These are phyloP conservation scores for Cucumis sativus DNA, from an alignment of 306 rosid species.

Conservation along the genomic window DNA sequence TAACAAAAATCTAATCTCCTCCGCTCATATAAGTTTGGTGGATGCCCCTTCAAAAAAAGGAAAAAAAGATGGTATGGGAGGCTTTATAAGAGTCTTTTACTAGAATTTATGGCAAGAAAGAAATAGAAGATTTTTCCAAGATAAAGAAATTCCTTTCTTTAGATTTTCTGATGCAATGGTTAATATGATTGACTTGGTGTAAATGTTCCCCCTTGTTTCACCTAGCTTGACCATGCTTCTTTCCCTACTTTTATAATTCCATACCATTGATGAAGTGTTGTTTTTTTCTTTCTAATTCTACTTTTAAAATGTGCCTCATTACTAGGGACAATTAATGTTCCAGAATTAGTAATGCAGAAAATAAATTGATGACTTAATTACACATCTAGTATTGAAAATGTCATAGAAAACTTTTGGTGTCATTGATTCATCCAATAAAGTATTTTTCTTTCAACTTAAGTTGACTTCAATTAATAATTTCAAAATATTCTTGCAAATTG, in stretches of 20 bases:
- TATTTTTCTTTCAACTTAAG: not conserved
- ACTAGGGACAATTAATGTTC: too few relatives aligned
- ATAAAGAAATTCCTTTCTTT: too few relatives aligned
- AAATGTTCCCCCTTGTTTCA: too few relatives aligned
- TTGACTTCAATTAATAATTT: not conserved
- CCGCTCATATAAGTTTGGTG: not conserved
- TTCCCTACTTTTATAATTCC: too few relatives aligned
- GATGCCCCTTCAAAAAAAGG: not conserved
- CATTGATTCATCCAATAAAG: not conserved
- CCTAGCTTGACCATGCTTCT: too few relatives aligned
- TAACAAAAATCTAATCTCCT: too few relatives aligned
- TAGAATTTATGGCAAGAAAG: not conserved
- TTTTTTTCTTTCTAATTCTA: too few relatives aligned
- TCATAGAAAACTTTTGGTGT: not conserved
- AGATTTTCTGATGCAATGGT: not conserved
- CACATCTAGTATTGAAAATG: not conserved
- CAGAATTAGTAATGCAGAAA: not conserved
- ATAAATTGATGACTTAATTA: not conserved
- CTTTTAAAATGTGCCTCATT: not conserved
- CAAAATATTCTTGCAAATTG: not conserved
- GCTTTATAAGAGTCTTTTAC: not conserved
- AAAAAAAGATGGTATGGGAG: not conserved
- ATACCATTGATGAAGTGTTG: too few relatives aligned
- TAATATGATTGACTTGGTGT: not conserved
- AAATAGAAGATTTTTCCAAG: not conserved